Evolutionary conservation across 331 rosid species (phyloP).

Genomic region (Malus hybrid): DNA sequence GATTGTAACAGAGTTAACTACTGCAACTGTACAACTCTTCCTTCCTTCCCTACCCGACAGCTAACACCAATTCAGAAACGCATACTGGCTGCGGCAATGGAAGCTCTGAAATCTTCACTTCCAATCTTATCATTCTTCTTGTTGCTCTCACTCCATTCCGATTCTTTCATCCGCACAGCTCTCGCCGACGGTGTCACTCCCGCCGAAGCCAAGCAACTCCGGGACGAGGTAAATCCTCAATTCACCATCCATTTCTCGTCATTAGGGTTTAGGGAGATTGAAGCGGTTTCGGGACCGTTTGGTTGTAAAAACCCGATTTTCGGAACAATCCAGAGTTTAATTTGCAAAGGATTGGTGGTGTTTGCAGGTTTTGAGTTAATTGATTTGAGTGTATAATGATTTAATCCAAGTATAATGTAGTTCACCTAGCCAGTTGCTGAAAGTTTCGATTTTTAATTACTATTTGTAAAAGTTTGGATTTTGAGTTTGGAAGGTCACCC

Average conservation of each 20-base stretch:
- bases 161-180: slow-evolving; percentile 5
- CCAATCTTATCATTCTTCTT: slow-evolving; percentile 27
- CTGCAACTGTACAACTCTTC: too few relatives aligned
- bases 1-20: neutral
- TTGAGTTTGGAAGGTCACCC: neutral
- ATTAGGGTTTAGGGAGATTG: neutral
- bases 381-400: neutral
- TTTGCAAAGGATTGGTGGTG: neutral
- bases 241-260: neutral
- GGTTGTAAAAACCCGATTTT: neutral
- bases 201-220: slow-evolving; percentile 61
- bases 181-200: slow-evolving; percentile 58
- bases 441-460: neutral
- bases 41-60: neutral
- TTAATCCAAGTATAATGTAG: neutral
- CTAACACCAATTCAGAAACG: neutral
- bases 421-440: neutral
- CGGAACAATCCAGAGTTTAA: neutral
- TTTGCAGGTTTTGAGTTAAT: neutral
- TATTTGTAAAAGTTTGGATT: neutral
- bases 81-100: slow-evolving; percentile 26
- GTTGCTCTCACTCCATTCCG: slow-evolving; percentile 6
- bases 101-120: slow-evolving; percentile 18
- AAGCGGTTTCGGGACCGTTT: neutral
- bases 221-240: slow-evolving; percentile 49